These are phyloP conservation scores for Calonectria naviculata DNA, from an alignment of 2,329 filamentous ascomycete genomes.

Conservation along the genomic window DNA sequence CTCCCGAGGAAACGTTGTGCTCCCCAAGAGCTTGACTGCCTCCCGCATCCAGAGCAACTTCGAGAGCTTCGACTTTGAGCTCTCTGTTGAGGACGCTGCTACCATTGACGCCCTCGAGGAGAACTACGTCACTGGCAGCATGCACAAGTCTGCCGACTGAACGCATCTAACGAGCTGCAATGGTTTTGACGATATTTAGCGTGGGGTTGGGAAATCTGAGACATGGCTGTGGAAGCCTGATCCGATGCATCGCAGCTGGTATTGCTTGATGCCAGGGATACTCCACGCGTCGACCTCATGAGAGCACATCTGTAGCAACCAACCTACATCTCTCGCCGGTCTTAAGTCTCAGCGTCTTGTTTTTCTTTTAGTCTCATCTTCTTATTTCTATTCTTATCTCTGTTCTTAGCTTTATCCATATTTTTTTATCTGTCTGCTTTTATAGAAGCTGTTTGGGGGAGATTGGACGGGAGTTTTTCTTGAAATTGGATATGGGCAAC, in stretches of 20 bases:
- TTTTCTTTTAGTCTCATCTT: constrained; percentile 9
- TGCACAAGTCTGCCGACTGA: constrained; percentile 54
- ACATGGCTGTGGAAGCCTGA: background rate
- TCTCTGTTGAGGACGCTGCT: constrained; percentile 70
- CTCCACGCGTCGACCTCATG: constrained; percentile 22
- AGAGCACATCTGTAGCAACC: constrained; percentile 13
- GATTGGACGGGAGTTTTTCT: constrained; percentile 3
- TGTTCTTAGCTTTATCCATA: background rate
- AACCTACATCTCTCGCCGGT: constrained; percentile 17
- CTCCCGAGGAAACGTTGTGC: constrained; percentile 77
- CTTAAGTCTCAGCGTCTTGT: background rate
- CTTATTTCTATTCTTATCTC: background rate
- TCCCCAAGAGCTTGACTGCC: constrained; percentile 78
- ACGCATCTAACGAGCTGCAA: constrained; percentile 19
- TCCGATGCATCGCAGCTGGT: constrained; percentile 22
- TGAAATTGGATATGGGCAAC: constrained; percentile 1
- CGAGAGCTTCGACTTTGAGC: constrained; percentile 70
- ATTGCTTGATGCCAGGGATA: constrained; percentile 20
- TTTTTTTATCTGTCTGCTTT: background rate
- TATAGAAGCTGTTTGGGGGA: background rate
- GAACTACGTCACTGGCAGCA: constrained; percentile 73
- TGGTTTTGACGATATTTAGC: constrained; percentile 17
- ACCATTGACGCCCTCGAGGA: constrained; percentile 74
- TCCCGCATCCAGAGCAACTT: constrained; percentile 75
- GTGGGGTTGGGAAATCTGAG: background rate